Base-by-base conservation (phyloP, 257 asterid species). In the Penstemon newberryi region DNA sequence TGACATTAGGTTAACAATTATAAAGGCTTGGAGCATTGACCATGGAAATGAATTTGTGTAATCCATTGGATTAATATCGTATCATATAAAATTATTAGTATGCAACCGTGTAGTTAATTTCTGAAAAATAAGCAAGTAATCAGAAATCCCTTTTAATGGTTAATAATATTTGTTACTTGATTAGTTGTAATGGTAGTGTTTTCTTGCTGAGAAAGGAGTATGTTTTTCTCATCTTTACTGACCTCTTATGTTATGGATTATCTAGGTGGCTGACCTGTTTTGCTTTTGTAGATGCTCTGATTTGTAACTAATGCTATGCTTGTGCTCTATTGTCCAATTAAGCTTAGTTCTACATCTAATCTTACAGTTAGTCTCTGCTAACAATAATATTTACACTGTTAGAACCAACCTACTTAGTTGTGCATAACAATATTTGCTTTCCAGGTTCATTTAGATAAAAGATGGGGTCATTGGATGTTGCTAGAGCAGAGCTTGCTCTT, bases 401-500 rank as follows among this genome's bases (percentile, higher is more conserved):
- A 12, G 11, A 19, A 10, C 38, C 7, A 10, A 40, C 10, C 39
- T 10, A 71, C 56, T 62, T 8, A 57, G 56, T 67, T 33, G 41
- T 19, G 18, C 18, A 15, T 15, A 15, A 15, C 18, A 47, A 45
- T 69, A 56, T 76, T 54, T 38, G 47, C n/a, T 69, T 78, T 77
- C 54, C 83, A 86, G 93, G 79, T 60, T 67, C 3, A 5, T 61
- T 65, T 63, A 66, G 69, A 69, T 53, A 75, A 60, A 72, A 74
- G 7, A 82, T 88, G 99, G 80, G 92, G 75, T 71, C 96, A 10
- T 69, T 94, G 79, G 96, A 89, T 75, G 95, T 86, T 7, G 88
- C 95, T 64, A 85, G 96, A 79, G 78, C 96, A 3, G 99, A 94
- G 74, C 97, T 94, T 80, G 97, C 87, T 59, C 86, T 94, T 82